Evolutionary conservation across 371 early-diverging fungal species (phyloP).

Genomic region (Zychaea mexicana): DNA sequence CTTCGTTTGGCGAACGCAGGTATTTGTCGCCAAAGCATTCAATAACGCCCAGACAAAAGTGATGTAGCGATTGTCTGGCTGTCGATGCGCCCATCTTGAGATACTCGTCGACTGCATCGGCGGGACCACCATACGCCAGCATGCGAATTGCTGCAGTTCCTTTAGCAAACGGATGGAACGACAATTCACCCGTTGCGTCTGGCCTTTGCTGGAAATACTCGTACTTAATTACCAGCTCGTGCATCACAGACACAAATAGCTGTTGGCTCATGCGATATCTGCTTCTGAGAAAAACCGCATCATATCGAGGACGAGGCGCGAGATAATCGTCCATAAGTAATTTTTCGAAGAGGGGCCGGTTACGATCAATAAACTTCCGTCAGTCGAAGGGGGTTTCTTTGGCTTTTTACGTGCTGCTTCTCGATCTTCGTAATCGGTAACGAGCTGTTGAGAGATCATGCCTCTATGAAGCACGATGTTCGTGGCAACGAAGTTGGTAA

Average conservation of each 20-base stretch:
- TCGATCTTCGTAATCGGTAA: too few relatives aligned
- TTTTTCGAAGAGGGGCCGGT: not conserved
- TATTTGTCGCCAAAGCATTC: not conserved
- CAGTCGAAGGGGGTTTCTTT: too few relatives aligned
- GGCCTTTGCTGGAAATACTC: not conserved
- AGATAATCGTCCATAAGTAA: not conserved
- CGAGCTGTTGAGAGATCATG: too few relatives aligned
- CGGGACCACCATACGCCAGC: not conserved
- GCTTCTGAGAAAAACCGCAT: not conserved
- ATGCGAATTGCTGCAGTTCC: not conserved
- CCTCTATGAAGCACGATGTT: too few relatives aligned
- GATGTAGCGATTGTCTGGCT: not conserved
- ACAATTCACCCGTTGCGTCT: not conserved
- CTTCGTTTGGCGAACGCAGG: not conserved
- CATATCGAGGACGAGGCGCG: not conserved
- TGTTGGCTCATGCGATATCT: not conserved
- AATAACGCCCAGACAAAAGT: not conserved
- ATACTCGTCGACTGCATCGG: not conserved
- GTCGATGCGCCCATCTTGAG: not conserved
- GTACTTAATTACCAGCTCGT: not conserved
- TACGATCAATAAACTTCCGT: too few relatives aligned
- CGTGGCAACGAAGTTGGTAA: too few relatives aligned
- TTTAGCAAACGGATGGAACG: not conserved
- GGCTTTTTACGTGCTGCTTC: too few relatives aligned
- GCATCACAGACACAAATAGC: not conserved